Conservation (phyloP, 129 eudicot species). For the Chrysanthemum makinoi region DNA sequence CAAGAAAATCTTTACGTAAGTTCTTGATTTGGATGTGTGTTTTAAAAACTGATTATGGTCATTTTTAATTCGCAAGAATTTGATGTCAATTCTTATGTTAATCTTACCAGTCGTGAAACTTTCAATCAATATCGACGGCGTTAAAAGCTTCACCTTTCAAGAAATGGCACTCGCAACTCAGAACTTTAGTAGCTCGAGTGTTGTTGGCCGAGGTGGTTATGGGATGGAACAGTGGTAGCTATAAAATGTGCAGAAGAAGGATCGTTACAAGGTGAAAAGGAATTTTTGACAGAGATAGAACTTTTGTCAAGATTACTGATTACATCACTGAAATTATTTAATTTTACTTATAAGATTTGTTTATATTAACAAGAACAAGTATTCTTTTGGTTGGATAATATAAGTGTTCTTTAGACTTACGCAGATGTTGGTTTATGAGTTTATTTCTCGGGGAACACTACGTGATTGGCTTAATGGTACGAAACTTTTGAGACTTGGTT, state of each 20-base stretch:
- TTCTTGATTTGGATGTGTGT: no score
- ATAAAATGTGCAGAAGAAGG: no score
- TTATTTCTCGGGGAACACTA: constrained; percentile 77
- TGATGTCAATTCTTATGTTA: not conserved
- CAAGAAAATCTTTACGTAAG: no score
- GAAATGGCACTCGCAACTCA: no score
- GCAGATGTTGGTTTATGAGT: constrained; percentile 92
- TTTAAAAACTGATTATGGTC: no score
- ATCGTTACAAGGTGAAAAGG: constrained; percentile 62
- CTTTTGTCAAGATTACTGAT: constrained; percentile 15
- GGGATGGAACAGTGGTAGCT: constrained; percentile 46
- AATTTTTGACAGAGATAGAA: constrained; percentile 82
- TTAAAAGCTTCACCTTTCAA: no score
- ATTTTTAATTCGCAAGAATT: no score
- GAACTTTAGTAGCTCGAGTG: no score
- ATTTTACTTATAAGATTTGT: no score
- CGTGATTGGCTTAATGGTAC: constrained; percentile 75
- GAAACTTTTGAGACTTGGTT: constrained; percentile 14
- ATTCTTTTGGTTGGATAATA: not conserved
- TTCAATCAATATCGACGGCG: no score
- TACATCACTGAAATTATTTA: no score
- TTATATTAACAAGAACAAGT: not conserved
- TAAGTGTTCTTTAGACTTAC: not conserved
- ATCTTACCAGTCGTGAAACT: constrained; percentile 48
- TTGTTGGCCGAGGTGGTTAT: constrained; percentile 84